Evolutionary conservation across 1,284 basidiomycete genomes (phyloP).

Genomic region (Ceratobasidium sp.): DNA sequence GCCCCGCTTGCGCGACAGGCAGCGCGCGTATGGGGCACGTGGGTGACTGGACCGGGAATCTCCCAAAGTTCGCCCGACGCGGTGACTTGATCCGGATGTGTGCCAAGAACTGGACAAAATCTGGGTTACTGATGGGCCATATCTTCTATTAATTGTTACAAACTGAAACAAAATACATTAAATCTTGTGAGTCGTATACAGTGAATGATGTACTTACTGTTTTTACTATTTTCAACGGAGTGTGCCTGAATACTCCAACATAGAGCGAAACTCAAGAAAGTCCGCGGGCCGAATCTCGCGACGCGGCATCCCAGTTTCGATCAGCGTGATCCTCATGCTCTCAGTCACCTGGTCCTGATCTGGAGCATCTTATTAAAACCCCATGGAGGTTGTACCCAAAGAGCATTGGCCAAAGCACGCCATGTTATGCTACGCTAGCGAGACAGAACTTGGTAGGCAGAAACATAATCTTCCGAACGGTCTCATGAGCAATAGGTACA

Average conservation of each 20-base stretch:
- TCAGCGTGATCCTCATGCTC: neutral
- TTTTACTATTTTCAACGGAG: no score
- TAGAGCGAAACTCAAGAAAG: neutral
- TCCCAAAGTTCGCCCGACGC: conserved; percentile 17
- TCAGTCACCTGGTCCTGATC: neutral
- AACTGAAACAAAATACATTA: no score
- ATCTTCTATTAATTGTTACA: no score
- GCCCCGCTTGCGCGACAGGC: neutral
- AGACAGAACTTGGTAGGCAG: neutral
- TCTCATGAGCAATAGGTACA: neutral
- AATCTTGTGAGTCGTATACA: no score
- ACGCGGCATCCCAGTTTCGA: neutral
- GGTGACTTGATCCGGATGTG: neutral
- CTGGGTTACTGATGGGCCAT: neutral
- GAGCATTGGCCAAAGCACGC: neutral
- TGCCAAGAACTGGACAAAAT: neutral
- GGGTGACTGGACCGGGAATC: conserved; percentile 7
- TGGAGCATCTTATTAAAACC: neutral
- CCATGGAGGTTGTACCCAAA: neutral
- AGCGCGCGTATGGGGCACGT: neutral
- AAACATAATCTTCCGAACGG: conserved; percentile 2
- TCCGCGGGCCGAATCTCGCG: neutral
- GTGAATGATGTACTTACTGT: no score
- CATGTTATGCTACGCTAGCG: neutral
- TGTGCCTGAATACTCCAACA: no score